Evolutionary conservation across 768 basidiomycete species (phyloP).

Genomic region (Russula ochroleuca): DNA sequence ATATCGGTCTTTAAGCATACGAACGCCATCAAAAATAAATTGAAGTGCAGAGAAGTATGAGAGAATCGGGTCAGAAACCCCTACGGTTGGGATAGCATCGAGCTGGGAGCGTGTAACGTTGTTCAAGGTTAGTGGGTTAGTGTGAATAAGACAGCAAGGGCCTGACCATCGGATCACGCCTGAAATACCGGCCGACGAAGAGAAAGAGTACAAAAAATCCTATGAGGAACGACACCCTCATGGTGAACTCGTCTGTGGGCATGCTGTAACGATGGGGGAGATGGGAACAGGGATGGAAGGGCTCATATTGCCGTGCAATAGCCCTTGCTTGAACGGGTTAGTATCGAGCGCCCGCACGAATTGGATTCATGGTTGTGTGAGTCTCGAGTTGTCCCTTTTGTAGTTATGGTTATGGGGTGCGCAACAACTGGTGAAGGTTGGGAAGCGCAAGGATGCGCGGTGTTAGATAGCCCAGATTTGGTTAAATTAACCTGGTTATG

Average conservation of each 20-base stretch:
- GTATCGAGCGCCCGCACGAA: no score
- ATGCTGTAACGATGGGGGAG: no score
- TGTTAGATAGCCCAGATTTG: no score
- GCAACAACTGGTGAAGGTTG: no score
- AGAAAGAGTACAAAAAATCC: neutral
- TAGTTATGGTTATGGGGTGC: no score
- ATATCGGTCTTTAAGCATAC: neutral
- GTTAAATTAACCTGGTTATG: no score
- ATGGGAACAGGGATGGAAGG: no score
- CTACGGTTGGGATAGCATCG: neutral
- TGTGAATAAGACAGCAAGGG: neutral
- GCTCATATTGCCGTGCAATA: no score
- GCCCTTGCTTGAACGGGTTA: no score
- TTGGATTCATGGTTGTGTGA: no score
- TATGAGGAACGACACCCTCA: neutral
- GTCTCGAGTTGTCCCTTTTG: no score
- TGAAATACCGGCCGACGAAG: neutral
- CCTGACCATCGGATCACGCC: neutral
- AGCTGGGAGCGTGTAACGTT: neutral
- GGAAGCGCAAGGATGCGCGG: no score
- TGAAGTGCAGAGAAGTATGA: constrained; percentile 28
- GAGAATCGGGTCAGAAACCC: constrained; percentile 28
- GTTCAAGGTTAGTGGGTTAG: neutral
- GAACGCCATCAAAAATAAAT: neutral
- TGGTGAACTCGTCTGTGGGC: neutral